Conservation (phyloP, 768 basidiomycete genomes). For the Chlorophyllum brunneum region DNA sequence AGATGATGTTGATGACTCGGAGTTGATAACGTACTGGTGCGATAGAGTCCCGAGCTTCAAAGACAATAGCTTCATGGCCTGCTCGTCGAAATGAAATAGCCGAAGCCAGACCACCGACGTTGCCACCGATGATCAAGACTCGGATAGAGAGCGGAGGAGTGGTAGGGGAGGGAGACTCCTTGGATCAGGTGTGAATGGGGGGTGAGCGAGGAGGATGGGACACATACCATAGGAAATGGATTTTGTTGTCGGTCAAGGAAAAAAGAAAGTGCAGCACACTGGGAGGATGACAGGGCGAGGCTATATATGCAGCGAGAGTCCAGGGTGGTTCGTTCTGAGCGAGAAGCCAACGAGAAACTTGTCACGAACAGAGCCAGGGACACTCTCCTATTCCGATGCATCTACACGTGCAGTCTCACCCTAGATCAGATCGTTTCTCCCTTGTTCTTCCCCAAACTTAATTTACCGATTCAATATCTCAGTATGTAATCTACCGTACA, state of each 20-base stretch:
- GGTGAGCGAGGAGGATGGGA: neutral
- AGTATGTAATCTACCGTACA: neutral
- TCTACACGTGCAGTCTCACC: conserved; percentile 4
- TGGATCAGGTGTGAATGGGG: neutral
- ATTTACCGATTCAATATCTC: neutral
- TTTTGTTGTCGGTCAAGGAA: neutral
- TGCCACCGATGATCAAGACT: conserved; percentile 36
- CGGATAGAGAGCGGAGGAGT: conserved; percentile 21
- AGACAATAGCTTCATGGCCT: conserved; percentile 51
- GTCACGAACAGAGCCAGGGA: conserved; percentile 4
- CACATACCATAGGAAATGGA: neutral
- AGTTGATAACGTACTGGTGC: neutral
- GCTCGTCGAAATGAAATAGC: conserved; percentile 49
- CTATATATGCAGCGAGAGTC: neutral
- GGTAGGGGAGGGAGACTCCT: neutral
- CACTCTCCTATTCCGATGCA: neutral
- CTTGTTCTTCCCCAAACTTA: neutral
- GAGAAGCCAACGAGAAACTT: conserved; percentile 1
- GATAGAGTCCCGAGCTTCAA: conserved; percentile 31
- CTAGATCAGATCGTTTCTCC: conserved; percentile 2
- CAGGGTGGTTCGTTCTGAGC: conserved; percentile 9
- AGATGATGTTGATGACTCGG: neutral
- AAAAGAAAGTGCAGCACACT: neutral
- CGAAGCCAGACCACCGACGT: conserved; percentile 50
- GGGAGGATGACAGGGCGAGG: neutral